Conservation (phyloP, 1,139 yeast species). For the Candida neerlandica region DNA sequence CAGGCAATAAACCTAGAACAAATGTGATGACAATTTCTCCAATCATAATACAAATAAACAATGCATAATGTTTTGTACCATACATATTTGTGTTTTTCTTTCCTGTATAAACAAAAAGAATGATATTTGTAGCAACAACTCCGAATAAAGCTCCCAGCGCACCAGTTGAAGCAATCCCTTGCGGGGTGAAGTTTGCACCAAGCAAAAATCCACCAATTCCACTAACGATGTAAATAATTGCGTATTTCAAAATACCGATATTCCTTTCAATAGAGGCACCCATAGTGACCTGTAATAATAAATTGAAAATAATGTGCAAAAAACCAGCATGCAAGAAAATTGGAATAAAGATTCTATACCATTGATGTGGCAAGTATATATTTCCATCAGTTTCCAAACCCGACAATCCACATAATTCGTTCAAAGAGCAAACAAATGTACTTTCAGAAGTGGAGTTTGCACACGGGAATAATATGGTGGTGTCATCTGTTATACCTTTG, state of each 20-base stretch:
- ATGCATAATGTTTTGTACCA: slow-evolving; percentile 44
- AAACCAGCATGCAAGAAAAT: slow-evolving; percentile 80
- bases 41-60: slow-evolving; percentile 51
- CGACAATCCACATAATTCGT: slow-evolving; percentile 64
- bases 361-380: slow-evolving; percentile 55
- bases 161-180: slow-evolving; percentile 71
- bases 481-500: slow-evolving; percentile 51
- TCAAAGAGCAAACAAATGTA: slow-evolving; percentile 59
- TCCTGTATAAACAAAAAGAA: slow-evolving; percentile 61
- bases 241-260: slow-evolving; percentile 59
- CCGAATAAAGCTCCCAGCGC: slow-evolving; percentile 81
- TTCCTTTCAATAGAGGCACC: slow-evolving; percentile 64
- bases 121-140: slow-evolving; percentile 61
- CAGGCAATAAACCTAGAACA: slow-evolving; percentile 71
- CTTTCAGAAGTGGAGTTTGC: slow-evolving; percentile 62
- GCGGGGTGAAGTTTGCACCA: slow-evolving; percentile 74
- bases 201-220: slow-evolving; percentile 71
- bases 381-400: slow-evolving; percentile 39
- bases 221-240: slow-evolving; percentile 58
- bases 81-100: slow-evolving; percentile 47
- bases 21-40: slow-evolving; percentile 62
- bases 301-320: slow-evolving; percentile 66
- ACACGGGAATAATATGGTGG: slow-evolving; percentile 59
- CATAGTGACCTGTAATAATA: slow-evolving; percentile 61
- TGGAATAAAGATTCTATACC: slow-evolving; percentile 72